These are phyloP conservation scores for Lathyrus oleraceus DNA, from an alignment of 306 rosid genomes.

Conservation along the genomic window DNA sequence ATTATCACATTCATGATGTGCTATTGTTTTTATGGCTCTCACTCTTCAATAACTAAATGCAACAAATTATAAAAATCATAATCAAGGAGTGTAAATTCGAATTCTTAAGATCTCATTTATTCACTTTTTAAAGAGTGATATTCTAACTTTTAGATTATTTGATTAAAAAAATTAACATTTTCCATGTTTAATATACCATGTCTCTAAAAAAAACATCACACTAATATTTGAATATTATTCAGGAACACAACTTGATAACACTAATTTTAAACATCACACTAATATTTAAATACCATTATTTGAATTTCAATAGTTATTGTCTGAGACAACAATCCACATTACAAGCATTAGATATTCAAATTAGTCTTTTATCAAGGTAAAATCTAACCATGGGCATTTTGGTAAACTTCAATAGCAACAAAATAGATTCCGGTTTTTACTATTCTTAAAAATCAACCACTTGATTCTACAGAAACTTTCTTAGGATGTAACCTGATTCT, in stretches of 20 bases:
- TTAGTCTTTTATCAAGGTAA: background rate
- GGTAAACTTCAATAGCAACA: background rate
- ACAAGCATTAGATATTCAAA: background rate
- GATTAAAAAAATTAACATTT: no score
- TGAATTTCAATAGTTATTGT: background rate
- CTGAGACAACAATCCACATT: background rate
- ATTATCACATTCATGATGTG: no score
- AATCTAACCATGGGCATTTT: background rate
- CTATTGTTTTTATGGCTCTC: no score
- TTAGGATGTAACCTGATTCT: conserved; percentile 20
- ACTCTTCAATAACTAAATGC: no score
- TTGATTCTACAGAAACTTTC: conserved; percentile 26
- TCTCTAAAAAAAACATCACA: no score
- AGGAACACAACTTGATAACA: background rate
- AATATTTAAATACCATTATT: background rate
- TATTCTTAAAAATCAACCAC: conserved; percentile 30
- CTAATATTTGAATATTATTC: background rate
- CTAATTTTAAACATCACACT: no score
- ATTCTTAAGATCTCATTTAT: no score
- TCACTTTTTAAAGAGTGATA: no score
- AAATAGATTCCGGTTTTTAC: conserved; percentile 29
- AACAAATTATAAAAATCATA: no score
- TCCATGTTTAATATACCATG: no score
- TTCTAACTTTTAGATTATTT: no score
- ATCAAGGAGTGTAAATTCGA: no score